phyloP scores from a whole-genome alignment of 148 eudicot genomes.

The Talinum fruticosum region DNA sequence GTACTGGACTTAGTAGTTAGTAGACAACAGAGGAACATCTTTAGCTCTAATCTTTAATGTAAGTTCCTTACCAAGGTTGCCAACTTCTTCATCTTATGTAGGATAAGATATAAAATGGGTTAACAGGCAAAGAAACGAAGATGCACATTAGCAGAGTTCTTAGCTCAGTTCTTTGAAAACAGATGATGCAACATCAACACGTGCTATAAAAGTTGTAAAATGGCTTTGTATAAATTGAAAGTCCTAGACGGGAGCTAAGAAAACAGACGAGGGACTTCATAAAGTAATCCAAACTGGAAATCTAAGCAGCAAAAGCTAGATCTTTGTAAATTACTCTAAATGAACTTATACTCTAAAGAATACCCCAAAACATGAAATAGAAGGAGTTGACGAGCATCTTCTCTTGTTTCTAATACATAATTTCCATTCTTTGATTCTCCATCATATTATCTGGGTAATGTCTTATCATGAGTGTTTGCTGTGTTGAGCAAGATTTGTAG shows the following conservation, averaged over 20 bases:
- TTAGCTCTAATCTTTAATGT: background rate
- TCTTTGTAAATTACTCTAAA: too few relatives aligned
- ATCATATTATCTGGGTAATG: background rate
- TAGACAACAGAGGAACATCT: background rate
- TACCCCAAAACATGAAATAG: background rate
- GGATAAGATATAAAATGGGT: background rate
- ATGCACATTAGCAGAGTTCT: too few relatives aligned
- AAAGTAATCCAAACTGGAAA: too few relatives aligned
- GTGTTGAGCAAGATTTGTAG: background rate
- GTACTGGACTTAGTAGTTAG: background rate
- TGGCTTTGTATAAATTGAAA: too few relatives aligned
- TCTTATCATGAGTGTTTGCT: background rate
- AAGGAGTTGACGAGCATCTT: background rate
- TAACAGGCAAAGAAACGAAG: too few relatives aligned
- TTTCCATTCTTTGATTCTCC: background rate
- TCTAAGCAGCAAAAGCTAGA: too few relatives aligned
- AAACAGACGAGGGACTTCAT: too few relatives aligned
- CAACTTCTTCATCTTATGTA: background rate
- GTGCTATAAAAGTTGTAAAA: too few relatives aligned
- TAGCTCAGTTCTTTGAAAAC: too few relatives aligned
- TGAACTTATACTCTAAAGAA: too few relatives aligned
- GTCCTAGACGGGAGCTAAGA: too few relatives aligned
- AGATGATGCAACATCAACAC: too few relatives aligned
- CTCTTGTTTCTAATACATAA: background rate
- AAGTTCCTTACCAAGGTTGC: background rate